Evolutionary conservation across 345 rosid genomes (phyloP).

Genomic region (Aquilaria malaccensis): DNA sequence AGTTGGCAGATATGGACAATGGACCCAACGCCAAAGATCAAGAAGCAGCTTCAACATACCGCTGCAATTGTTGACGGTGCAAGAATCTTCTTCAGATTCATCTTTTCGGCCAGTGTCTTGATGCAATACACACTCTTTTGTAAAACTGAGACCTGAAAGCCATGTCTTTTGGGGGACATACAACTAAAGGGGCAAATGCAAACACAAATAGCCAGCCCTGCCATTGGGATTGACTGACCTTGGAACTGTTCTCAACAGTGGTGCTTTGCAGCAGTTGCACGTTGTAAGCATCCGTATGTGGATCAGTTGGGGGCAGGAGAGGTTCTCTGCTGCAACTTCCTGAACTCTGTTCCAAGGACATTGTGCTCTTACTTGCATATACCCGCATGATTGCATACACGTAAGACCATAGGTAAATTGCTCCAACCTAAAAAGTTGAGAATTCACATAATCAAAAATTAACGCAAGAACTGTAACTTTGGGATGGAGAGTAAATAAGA

Average conservation of each 20-base stretch:
- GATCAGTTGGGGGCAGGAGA: conserved; percentile 27
- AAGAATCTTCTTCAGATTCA: conserved; percentile 41
- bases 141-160: conserved; percentile 21
- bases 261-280: conserved; percentile 7
- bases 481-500: background rate
- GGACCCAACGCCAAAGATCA: background rate
- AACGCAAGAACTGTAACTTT: background rate
- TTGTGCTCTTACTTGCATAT: conserved; percentile 18
- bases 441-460: conserved; percentile 10
- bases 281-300: conserved; percentile 1
- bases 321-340: conserved; percentile 32
- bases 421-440: conserved; percentile 42
- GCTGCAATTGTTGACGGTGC: conserved; percentile 57
- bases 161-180: conserved; percentile 7
- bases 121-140: conserved; percentile 20
- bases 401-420: conserved; percentile 64
- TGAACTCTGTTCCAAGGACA: conserved; percentile 12
- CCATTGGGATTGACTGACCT: conserved; percentile 12
- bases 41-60: conserved; percentile 19
- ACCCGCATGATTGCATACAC: conserved; percentile 57
- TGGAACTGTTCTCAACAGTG: conserved; percentile 6
- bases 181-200: background rate
- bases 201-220: background rate
- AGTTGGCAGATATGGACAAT: background rate
- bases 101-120: conserved; percentile 12